phyloP scores from a whole-genome alignment of 768 basidiomycete species.

The Russula abietina region DNA sequence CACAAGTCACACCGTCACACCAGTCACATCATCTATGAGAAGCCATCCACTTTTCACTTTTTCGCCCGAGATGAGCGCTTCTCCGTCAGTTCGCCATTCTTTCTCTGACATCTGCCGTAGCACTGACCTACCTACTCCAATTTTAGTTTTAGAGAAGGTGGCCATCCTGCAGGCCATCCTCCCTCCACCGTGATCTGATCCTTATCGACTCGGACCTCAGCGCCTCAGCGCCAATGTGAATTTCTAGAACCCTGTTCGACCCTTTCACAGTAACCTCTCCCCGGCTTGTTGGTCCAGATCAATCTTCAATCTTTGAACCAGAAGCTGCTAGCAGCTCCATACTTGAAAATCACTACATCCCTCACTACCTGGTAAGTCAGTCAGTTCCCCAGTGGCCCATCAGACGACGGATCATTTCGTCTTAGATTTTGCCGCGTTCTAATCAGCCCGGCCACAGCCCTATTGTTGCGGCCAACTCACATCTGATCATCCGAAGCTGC shows the following conservation, averaged over 20 bases:
- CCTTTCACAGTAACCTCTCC: constrained; percentile 5
- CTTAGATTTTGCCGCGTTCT: not conserved
- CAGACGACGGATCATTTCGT: not conserved
- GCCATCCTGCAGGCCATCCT: not conserved
- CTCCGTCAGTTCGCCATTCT: constrained; percentile 5
- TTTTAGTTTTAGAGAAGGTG: not conserved
- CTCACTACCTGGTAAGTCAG: not conserved
- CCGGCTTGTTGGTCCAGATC: constrained; percentile 7
- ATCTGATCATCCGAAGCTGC: constrained; percentile 11
- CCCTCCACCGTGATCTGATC: not conserved
- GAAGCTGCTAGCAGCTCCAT: not conserved
- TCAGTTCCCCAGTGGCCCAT: not conserved
- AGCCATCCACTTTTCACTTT: not conserved
- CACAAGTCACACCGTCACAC: constrained; percentile 5
- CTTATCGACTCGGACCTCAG: too few relatives aligned
- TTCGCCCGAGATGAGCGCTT: constrained; percentile 7
- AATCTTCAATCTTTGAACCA: constrained; percentile 6
- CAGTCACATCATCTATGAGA: not conserved
- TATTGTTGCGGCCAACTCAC: not conserved
- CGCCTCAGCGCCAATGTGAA: constrained; percentile 5
- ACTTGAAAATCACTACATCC: not conserved
- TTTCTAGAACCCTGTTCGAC: constrained; percentile 15
- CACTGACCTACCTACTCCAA: not conserved
- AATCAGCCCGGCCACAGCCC: not conserved
- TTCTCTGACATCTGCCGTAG: constrained; percentile 6